Evolutionary conservation across 257 asterid species (phyloP).

Genomic region (Primulina huaijiensis): DNA sequence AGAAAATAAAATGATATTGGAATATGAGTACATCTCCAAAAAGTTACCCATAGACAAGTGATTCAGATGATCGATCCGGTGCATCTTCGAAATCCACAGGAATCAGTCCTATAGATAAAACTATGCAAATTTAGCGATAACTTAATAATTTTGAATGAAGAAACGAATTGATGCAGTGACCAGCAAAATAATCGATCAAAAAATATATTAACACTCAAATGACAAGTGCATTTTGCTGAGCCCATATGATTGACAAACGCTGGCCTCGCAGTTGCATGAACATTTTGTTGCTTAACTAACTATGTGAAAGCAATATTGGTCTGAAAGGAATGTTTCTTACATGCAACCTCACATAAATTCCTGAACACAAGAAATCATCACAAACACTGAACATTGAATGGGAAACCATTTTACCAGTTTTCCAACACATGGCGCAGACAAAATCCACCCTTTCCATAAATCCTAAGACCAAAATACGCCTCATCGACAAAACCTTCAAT

Average conservation of each 20-base stretch:
- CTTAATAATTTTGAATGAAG: conserved; percentile 3
- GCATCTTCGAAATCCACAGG: conserved; percentile 61
- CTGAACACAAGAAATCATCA: not conserved
- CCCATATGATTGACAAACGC: not conserved
- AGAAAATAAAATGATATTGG: not conserved
- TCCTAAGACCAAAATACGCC: no score
- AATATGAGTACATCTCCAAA: not conserved
- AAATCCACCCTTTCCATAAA: no score
- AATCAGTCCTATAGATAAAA: conserved; percentile 53
- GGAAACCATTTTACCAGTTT: no score
- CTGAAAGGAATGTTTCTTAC: not conserved
- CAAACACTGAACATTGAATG: not conserved
- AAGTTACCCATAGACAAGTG: conserved; percentile 65
- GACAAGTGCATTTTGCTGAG: not conserved
- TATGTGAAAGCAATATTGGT: not conserved
- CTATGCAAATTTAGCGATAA: conserved; percentile 1
- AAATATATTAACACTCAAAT: not conserved
- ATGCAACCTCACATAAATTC: conserved; percentile 5
- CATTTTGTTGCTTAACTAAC: not conserved
- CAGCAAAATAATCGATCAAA: not conserved
- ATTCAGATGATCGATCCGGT: conserved; percentile 50
- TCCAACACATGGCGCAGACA: no score
- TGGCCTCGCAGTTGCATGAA: not conserved
- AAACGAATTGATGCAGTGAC: conserved; percentile 10
- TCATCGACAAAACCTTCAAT: no score